Percentiles rank a stretch among this genome's conserved stretches.
Evolutionary conservation across 768 basidiomycete genomes (phyloP).

Genomic region (Candolleomyces eurysporus): DNA sequence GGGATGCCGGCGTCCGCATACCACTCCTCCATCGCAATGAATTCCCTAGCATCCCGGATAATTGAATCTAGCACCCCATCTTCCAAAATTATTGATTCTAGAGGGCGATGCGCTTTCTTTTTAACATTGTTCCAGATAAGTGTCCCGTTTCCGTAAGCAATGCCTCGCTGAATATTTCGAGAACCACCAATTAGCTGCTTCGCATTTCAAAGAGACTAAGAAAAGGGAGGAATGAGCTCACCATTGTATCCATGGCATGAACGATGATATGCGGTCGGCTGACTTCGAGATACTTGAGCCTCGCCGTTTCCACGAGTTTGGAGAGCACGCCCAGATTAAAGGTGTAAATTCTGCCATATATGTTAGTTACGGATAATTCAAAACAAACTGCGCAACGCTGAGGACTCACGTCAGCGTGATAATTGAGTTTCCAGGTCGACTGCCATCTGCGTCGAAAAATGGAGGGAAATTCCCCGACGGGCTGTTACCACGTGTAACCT

Average conservation of each 20-base stretch:
- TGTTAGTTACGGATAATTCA: no score
- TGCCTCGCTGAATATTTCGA: no score
- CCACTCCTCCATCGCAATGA: slow-evolving; percentile 70
- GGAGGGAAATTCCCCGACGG: no score
- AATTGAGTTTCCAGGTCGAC: no score
- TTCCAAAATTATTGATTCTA: slow-evolving; percentile 69
- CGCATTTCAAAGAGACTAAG: slow-evolving; percentile 32
- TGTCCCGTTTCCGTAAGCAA: no score
- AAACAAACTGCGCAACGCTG: no score
- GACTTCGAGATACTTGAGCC: slow-evolving; percentile 36
- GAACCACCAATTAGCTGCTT: no score
- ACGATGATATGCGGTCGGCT: slow-evolving; percentile 42
- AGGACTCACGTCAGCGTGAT: slow-evolving; percentile 37
- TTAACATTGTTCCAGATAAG: slow-evolving; percentile 46
- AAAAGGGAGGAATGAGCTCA: no score
- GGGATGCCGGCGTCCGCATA: slow-evolving; percentile 77
- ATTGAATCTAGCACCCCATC: slow-evolving; percentile 73
- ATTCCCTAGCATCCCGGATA: slow-evolving; percentile 68
- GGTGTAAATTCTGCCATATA: slow-evolving; percentile 43
- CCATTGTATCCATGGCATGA: slow-evolving; percentile 34
- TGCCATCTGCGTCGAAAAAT: no score
- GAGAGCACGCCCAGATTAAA: slow-evolving; percentile 40
- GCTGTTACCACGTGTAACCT: slow-evolving; percentile 34
- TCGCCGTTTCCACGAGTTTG: slow-evolving; percentile 41
- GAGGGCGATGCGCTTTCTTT: slow-evolving; percentile 48